Conservation (phyloP, 2,329 filamentous ascomycete genomes). For the Pseudocercospora fijiensis region DNA sequence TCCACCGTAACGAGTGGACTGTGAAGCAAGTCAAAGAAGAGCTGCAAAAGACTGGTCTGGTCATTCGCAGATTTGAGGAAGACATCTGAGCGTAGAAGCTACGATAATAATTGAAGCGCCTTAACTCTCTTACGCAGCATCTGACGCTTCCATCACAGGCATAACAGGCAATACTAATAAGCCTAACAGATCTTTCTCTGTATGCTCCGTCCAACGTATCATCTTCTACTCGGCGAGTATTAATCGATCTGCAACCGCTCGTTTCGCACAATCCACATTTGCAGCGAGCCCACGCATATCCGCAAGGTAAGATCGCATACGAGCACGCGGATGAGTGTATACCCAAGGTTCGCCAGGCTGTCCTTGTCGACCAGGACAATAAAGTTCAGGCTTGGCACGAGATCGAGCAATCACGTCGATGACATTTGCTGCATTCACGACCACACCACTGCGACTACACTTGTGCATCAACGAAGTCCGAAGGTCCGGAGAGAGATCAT, state of each 20-base stretch:
- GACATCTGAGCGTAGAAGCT: slow-evolving; percentile 35
- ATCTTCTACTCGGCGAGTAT: not conserved
- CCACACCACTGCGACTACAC: not conserved
- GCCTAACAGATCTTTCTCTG: not conserved
- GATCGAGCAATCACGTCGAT: not conserved
- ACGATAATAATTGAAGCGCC: not conserved
- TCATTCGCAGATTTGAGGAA: slow-evolving; percentile 77
- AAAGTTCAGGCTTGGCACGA: not conserved
- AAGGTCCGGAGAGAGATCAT: not conserved
- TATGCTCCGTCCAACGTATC: not conserved
- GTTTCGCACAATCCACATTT: not conserved
- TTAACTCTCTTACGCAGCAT: not conserved
- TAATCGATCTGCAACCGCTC: not conserved
- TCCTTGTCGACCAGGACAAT: not conserved
- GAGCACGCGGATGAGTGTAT: not conserved
- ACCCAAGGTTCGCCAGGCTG: not conserved
- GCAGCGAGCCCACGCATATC: not conserved
- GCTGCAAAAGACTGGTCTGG: slow-evolving; percentile 66
- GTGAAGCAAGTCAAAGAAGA: slow-evolving; percentile 91
- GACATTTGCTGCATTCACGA: not conserved
- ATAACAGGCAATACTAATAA: not conserved
- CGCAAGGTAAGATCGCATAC: not conserved
- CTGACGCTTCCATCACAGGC: not conserved
- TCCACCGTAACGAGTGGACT: slow-evolving; percentile 92
- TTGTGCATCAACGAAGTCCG: not conserved